Conservation (phyloP, 2,329 filamentous ascomycete species). For the Thielaviopsis euricoi region DNA sequence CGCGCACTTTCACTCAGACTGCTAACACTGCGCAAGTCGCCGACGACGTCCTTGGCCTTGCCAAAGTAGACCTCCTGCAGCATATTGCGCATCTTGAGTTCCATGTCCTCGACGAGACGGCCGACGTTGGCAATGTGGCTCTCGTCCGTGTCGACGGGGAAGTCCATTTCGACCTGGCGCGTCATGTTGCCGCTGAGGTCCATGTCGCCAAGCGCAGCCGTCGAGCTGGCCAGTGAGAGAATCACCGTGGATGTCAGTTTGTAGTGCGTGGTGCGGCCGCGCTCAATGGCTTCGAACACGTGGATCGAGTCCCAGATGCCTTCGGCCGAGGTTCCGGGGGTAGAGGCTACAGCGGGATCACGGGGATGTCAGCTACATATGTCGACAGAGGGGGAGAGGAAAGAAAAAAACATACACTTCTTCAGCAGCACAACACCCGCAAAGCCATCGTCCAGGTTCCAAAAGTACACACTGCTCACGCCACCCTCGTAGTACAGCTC, state of each 20-base stretch:
- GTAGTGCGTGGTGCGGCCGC: conserved; percentile 84
- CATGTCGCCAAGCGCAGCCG: conserved; percentile 54
- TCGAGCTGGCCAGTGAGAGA: conserved; percentile 55
- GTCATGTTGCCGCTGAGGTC: conserved; percentile 97
- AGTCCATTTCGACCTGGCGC: conserved; percentile 81
- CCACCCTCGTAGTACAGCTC: conserved; percentile 96
- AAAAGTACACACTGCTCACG: conserved; percentile 91
- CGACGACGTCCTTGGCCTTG: conserved; percentile 96
- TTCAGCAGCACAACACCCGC: conserved; percentile 91
- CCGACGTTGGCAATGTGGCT: conserved; percentile 95
- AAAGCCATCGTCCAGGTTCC: conserved; percentile 96
- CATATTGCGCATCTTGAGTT: conserved; percentile 96
- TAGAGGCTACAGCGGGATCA: conserved; percentile 36
- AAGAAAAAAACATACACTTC: conserved; percentile 47
- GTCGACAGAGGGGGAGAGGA: neutral
- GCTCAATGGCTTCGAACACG: conserved; percentile 92
- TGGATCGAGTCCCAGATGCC: conserved; percentile 97
- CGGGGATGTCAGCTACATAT: neutral
- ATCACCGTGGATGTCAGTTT: conserved; percentile 97
- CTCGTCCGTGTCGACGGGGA: conserved; percentile 76
- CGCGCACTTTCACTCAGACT: conserved; percentile 69
- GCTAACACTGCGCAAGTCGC: conserved; percentile 75
- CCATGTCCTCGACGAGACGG: conserved; percentile 93
- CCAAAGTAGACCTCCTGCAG: conserved; percentile 99
- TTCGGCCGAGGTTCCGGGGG: conserved; percentile 46